Evolutionary conservation across 805 yeast species (phyloP), one percentile per base, ranked within the genome.

Genomic region (Danielozyma ontarioensis): DNA sequence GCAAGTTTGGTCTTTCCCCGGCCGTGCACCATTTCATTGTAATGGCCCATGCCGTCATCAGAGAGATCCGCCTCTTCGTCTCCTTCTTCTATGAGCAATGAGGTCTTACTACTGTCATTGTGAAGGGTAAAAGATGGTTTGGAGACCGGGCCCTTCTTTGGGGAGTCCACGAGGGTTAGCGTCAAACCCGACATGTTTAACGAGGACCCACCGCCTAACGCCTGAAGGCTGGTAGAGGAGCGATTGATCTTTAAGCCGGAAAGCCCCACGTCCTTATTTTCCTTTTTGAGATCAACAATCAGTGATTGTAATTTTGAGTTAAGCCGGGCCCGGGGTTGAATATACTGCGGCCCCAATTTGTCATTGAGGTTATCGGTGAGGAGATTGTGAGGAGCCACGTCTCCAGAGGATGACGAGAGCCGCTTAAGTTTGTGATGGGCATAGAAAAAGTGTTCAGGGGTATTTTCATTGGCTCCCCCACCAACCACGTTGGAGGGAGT

Each of bases 391-490:
- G 34, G 21, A 6, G 24, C 11, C 18, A 10, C 6, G 22, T 19
- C 22, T n/a, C 32, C 27, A 12, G 27, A 31, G 11, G 32, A 18
- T 6, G 29, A 28, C 7, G 45, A 33, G 13, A 37, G 29, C 13
- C 33, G 27, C 28, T 31, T 33, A 24, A 39, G 17, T 14, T 41
- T 21, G 62, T 30, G 60, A 32, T 52, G 55, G 31, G 59, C 55
- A 36, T 65, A 64, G 46, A 78, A 76, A 45, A 76, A 75, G 28
- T 74, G 79, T 42, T 75, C 76, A 2, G 72, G 74, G 1, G 80
- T 67, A 8, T 58, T 54, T 36, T 33, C 53, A 37, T 25, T 48
- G 46, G n/a, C 50, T 51, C 24, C 42, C n/a, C n/a, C n/a, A n/a
- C n/a, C n/a, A n/a, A n/a, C n/a, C n/a, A n/a, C n/a, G 17, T 33